A percentile compares a stretch with the other conserved stretches of the same genome.
phyloP scores from a whole-genome alignment of 2,329 filamentous ascomycete genomes.

The Ascochyta pisi region DNA sequence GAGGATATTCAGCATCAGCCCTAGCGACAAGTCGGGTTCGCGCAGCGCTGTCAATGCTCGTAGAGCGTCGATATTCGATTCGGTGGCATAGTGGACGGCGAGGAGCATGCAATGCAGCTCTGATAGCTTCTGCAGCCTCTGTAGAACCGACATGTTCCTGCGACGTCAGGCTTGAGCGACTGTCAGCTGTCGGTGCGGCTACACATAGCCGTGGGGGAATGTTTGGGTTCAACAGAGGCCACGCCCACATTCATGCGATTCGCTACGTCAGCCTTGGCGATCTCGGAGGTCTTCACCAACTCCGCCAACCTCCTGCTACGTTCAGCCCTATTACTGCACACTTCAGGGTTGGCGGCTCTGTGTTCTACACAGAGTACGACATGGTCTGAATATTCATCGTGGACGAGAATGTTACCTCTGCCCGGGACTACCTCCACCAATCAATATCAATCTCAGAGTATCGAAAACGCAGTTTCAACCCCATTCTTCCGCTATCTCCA shows the following conservation, averaged over 20 bases:
- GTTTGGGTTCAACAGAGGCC: conserved; percentile 11
- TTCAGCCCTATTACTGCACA: conserved; percentile 8
- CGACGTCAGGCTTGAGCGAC: neutral
- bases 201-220: conserved; percentile 6
- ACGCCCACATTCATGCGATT: conserved; percentile 10
- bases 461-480: neutral
- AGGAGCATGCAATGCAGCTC: conserved; percentile 75
- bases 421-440: neutral
- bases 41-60: conserved; percentile 65
- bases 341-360: neutral
- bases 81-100: conserved; percentile 72
- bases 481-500: neutral
- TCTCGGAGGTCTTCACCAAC: conserved; percentile 8
- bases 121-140: conserved; percentile 56
- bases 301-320: conserved; percentile 7
- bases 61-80: conserved; percentile 69
- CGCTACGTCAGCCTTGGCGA: conserved; percentile 22
- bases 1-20: conserved; percentile 74
- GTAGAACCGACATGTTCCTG: conserved; percentile 34
- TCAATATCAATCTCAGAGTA: neutral
- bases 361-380: neutral
- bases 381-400: neutral
- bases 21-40: conserved; percentile 64
- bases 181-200: conserved; percentile 9
- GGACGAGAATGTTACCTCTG: neutral